phyloP scores from a whole-genome alignment of 2,329 filamentous ascomycete genomes.

The Diaporthe ampelina region DNA sequence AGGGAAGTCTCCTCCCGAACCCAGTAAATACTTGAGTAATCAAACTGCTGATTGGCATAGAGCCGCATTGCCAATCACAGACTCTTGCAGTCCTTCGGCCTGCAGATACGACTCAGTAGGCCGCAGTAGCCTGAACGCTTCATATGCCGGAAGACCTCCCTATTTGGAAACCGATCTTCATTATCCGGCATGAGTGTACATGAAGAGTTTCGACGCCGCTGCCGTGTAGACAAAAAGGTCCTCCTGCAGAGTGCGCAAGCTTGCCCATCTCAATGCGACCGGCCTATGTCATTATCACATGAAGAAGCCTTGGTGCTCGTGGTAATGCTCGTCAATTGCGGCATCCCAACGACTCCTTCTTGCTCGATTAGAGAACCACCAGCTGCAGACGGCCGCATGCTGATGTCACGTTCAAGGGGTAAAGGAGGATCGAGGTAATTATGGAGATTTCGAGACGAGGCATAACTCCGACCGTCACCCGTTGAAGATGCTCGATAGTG shows the following conservation, averaged over 20 bases:
- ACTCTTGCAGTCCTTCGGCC: conserved; percentile 22
- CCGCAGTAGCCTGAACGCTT: conserved; percentile 26
- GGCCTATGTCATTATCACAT: conserved; percentile 31
- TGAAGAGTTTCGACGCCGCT: conserved; percentile 30
- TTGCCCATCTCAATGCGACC: conserved; percentile 7
- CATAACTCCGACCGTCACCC: not conserved
- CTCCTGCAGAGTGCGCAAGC: conserved; percentile 17
- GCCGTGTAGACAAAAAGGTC: conserved; percentile 17
- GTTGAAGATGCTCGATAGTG: not conserved
- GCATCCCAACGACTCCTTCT: not conserved
- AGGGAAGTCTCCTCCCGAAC: conserved; percentile 5
- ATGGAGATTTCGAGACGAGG: not conserved
- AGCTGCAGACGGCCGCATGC: not conserved
- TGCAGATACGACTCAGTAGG: conserved; percentile 36
- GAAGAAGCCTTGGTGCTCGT: not conserved
- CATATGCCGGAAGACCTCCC: not conserved
- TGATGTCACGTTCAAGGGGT: conserved; percentile 9
- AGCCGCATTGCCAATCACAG: conserved; percentile 33
- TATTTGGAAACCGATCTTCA: conserved; percentile 21
- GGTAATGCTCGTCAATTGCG: conserved; percentile 19
- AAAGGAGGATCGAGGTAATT: not conserved
- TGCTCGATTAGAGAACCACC: conserved; percentile 3
- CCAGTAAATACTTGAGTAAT: not conserved
- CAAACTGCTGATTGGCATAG: conserved; percentile 20
- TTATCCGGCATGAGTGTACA: conserved; percentile 12